Evolutionary conservation across 202 grass and related monocot species (phyloP).

Genomic region (Setaria italica): DNA sequence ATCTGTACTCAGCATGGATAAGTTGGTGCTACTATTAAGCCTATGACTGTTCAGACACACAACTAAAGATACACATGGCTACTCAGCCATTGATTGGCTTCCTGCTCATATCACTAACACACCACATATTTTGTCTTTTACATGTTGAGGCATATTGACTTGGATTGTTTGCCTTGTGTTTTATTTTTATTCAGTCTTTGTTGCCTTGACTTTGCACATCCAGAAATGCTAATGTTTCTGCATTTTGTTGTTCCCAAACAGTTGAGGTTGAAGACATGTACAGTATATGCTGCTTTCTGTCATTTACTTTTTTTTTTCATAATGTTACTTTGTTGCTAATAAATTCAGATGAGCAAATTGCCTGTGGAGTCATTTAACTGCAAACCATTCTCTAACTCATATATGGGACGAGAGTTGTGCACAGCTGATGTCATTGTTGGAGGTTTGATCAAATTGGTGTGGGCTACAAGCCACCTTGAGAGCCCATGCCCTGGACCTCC

Average conservation of each 20-base stretch:
- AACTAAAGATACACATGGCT: not conserved
- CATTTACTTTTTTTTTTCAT: not conserved
- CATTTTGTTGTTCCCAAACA: not conserved
- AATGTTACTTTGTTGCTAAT: conserved; percentile 14
- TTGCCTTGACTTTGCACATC: not conserved
- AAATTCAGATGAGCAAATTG: conserved; percentile 75
- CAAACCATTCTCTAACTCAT: conserved; percentile 50
- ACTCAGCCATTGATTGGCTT: not conserved
- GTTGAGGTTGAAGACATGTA: too few relatives aligned
- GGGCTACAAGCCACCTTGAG: conserved; percentile 74
- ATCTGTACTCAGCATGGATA: conserved; percentile 3
- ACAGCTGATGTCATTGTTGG: conserved; percentile 54
- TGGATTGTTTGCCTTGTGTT: not conserved
- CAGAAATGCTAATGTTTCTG: not conserved
- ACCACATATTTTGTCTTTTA: not conserved
- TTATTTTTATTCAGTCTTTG: conserved; percentile 1
- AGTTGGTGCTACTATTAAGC: not conserved
- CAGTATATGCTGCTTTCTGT: not conserved
- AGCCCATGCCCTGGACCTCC: conserved; percentile 68
- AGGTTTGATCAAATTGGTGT: conserved; percentile 32
- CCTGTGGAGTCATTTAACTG: conserved; percentile 52
- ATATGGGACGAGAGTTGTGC: conserved; percentile 69
- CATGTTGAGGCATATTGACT: conserved; percentile 4
- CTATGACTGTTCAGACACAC: not conserved
- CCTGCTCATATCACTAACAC: conserved; percentile 6